phyloP scores from a whole-genome alignment of 1,284 basidiomycete genomes.

The Grifola frondosa region DNA sequence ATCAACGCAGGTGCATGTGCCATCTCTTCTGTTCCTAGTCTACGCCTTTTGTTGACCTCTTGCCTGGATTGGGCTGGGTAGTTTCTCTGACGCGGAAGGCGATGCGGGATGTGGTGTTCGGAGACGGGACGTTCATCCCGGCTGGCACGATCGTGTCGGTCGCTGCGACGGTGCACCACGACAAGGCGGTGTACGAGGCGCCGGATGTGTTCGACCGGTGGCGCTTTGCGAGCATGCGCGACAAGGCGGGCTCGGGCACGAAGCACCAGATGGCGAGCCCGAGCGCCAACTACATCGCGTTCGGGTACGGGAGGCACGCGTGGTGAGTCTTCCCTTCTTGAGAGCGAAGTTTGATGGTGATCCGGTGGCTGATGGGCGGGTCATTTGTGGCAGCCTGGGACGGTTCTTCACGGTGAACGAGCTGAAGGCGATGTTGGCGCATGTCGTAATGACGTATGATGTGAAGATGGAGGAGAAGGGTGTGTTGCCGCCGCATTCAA shows the following conservation, averaged over 20 bases:
- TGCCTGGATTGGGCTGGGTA: background rate
- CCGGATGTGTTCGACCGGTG: constrained; percentile 41
- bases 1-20: constrained; percentile 20
- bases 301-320: constrained; percentile 44
- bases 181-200: constrained; percentile 40
- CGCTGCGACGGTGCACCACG: constrained; percentile 40
- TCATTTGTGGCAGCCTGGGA: constrained; percentile 35
- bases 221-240: constrained; percentile 43
- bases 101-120: constrained; percentile 38
- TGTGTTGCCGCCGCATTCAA: constrained; percentile 21
- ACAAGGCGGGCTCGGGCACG: constrained; percentile 17
- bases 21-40: too few relatives aligned
- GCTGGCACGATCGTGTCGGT: constrained; percentile 40
- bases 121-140: constrained; percentile 43
- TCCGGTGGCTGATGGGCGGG: too few relatives aligned
- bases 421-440: constrained; percentile 45
- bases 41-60: too few relatives aligned
- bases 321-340: constrained; percentile 30
- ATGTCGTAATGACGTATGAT: constrained; percentile 46
- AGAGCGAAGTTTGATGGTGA: background rate
- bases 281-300: constrained; percentile 37
- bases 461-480: constrained; percentile 38
- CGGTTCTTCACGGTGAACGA: constrained; percentile 47
- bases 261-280: constrained; percentile 36
- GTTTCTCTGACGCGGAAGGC: constrained; percentile 16